Percentiles rank a stretch among this genome's conserved stretches.
Evolutionary conservation across 2,329 filamentous ascomycete species (phyloP).

Genomic region (Aspergillus texensis): DNA sequence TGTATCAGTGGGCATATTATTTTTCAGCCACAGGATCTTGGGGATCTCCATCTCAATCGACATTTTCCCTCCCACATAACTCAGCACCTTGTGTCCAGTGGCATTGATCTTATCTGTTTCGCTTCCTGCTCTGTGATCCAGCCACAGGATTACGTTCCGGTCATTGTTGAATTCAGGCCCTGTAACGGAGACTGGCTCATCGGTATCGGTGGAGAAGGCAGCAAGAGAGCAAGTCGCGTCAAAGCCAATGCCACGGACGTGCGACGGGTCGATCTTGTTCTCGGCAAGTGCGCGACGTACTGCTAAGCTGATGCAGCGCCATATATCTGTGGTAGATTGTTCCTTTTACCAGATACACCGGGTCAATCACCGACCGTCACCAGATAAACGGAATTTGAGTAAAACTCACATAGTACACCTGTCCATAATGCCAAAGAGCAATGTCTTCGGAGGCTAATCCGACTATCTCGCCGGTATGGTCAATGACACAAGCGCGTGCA

Average conservation of each 20-base stretch:
- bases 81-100: constrained; percentile 86
- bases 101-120: constrained; percentile 94
- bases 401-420: constrained; percentile 69
- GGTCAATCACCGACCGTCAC: neutral
- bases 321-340: constrained; percentile 97
- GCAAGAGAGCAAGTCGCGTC: constrained; percentile 98
- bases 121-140: constrained; percentile 88
- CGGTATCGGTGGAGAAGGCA: constrained; percentile 85
- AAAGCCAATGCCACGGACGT: constrained; percentile 89
- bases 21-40: constrained; percentile 97
- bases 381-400: neutral
- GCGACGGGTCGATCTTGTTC: constrained; percentile 73
- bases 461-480: constrained; percentile 84
- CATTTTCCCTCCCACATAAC: constrained; percentile 98
- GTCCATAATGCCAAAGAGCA: constrained; percentile 76
- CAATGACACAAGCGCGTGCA: constrained; percentile 93
- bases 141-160: constrained; percentile 95
- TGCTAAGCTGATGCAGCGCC: constrained; percentile 88
- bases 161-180: constrained; percentile 85
- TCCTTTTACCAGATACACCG: constrained; percentile 59
- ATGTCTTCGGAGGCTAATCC: constrained; percentile 72
- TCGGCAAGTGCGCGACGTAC: constrained; percentile 81
- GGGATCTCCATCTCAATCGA: constrained; percentile 99
- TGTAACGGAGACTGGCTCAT: constrained; percentile 89
- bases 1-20: constrained; percentile 89